These are phyloP conservation scores for Colletotrichum coccodes DNA, from an alignment of 2,329 filamentous ascomycete genomes.

Conservation along the genomic window DNA sequence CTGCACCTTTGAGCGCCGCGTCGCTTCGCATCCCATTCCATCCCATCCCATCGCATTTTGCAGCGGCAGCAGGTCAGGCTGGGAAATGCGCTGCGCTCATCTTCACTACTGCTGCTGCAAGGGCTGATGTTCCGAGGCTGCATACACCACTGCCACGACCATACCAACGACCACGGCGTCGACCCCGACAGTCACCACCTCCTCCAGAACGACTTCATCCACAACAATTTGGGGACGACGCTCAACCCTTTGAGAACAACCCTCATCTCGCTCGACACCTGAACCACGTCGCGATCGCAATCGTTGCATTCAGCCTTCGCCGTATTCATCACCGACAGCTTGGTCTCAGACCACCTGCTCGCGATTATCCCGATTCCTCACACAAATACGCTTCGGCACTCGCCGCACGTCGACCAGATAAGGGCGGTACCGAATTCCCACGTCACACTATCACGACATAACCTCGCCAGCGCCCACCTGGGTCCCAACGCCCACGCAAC, in stretches of 20 bases:
- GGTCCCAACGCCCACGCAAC: not conserved
- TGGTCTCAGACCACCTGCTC: slow-evolving; percentile 13
- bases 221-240: slow-evolving; percentile 1
- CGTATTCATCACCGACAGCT: slow-evolving; percentile 8
- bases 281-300: slow-evolving; percentile 17
- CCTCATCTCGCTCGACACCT: slow-evolving; percentile 10
- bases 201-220: slow-evolving; percentile 9
- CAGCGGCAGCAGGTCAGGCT: slow-evolving; percentile 27
- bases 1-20: slow-evolving; percentile 9
- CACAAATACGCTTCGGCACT: slow-evolving; percentile 1
- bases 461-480: not conserved
- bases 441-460: slow-evolving; percentile 32
- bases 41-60: slow-evolving; percentile 24
- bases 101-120: slow-evolving; percentile 31
- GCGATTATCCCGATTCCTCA: slow-evolving; percentile 10
- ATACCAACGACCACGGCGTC: slow-evolving; percentile 6
- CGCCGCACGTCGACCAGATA: slow-evolving; percentile 5
- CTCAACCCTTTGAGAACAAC: slow-evolving; percentile 11
- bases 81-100: slow-evolving; percentile 33
- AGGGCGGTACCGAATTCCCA: slow-evolving; percentile 17
- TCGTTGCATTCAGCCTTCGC: slow-evolving; percentile 1
- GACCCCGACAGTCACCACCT: slow-evolving; percentile 16
- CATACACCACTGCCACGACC: slow-evolving; percentile 19
- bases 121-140: slow-evolving; percentile 29
- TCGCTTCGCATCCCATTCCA: slow-evolving; percentile 14